Conservation (phyloP, 2,329 filamentous ascomycete species). For the Diaporthe sp. region DNA sequence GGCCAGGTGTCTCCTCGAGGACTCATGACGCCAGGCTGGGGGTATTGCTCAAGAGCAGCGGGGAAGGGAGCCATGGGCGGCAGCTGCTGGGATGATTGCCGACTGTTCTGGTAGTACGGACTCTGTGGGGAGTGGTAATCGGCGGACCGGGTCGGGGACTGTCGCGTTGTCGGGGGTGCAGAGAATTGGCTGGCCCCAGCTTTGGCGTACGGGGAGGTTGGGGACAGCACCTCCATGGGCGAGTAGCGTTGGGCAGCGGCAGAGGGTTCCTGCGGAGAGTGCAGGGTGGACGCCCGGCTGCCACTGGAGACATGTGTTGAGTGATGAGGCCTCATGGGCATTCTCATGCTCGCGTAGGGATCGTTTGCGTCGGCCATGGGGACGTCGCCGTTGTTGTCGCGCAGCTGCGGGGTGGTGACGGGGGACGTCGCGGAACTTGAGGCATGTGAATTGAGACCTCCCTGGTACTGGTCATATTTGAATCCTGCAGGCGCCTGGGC, state of each 20-base stretch:
- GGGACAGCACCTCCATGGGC: conserved; percentile 91
- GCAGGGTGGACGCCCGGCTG: conserved; percentile 70
- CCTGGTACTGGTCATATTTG: conserved; percentile 78
- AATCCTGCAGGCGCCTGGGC: conserved; percentile 69
- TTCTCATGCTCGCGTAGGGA: conserved; percentile 88
- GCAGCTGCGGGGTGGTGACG: conserved; percentile 69
- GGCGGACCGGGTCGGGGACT: conserved; percentile 82
- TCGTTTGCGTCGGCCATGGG: conserved; percentile 90
- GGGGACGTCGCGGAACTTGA: conserved; percentile 69
- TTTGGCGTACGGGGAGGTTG: conserved; percentile 80
- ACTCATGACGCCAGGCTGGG: conserved; percentile 75
- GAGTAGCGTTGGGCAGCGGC: conserved; percentile 93
- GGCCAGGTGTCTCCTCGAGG: conserved; percentile 72
- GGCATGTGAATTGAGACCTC: conserved; percentile 54
- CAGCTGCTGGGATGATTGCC: conserved; percentile 72
- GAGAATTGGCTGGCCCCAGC: conserved; percentile 67
- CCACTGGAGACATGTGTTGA: conserved; percentile 76
- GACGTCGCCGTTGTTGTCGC: conserved; percentile 82
- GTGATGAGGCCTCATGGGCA: conserved; percentile 83
- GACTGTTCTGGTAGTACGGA: conserved; percentile 62
- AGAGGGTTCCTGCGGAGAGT: conserved; percentile 82
- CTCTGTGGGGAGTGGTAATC: conserved; percentile 66
- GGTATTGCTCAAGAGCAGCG: conserved; percentile 78
- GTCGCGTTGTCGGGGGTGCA: conserved; percentile 70
- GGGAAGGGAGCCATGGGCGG: conserved; percentile 80